Base-by-base conservation (phyloP, 2,329 filamentous ascomycete genomes). In the Exophiala mesophila region DNA sequence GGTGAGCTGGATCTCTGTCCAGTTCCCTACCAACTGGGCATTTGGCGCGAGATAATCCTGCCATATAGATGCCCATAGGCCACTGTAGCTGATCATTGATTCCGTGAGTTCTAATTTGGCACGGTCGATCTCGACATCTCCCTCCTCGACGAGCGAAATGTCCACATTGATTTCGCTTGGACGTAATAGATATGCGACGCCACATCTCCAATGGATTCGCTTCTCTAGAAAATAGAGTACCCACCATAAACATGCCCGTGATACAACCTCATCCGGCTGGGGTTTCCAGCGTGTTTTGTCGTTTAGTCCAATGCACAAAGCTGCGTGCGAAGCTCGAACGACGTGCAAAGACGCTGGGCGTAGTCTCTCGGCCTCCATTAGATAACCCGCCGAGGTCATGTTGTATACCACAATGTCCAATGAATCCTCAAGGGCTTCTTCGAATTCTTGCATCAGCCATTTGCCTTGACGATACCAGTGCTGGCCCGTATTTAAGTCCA, bases 181-280 rank as follows among this genome's bases (percentile, higher is more conserved):
- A 9, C 30, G 30, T 18, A 32, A n/a, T 15, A 32, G 30, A 15
- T 32, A 32, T 7, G 30, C 15, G 10, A 8, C 30, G 30, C 30
- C 30, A n/a, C 30, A 32, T 15, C 12, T 13, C 15, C 19, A 32
- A 13, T 32, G 30, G 7, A 32, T n/a, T 13, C 30, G 30, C 30
- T 32, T 32, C 30, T 32, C 30, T 18, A 32, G 30, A n/a, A 32
- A 32, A 10, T 32, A 32, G 8, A 32, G 30, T 3, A 32, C 30
- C 30, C 30, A 32, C 30, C 30, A 32, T n/a, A 32, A 3, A 15
- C 30, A 32, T 18, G 15, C 19, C 4, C 19, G 16, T 10, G 30
- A 32, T 3, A 32, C 30, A n/a, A 32, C 19, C 15, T 32, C 30
- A 18, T 32, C 30, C 4, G 30, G 30, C 1, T 32, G 15, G 7